phyloP scores from a whole-genome alignment of 176 grass and related monocot genomes.

The Avena sativa region DNA sequence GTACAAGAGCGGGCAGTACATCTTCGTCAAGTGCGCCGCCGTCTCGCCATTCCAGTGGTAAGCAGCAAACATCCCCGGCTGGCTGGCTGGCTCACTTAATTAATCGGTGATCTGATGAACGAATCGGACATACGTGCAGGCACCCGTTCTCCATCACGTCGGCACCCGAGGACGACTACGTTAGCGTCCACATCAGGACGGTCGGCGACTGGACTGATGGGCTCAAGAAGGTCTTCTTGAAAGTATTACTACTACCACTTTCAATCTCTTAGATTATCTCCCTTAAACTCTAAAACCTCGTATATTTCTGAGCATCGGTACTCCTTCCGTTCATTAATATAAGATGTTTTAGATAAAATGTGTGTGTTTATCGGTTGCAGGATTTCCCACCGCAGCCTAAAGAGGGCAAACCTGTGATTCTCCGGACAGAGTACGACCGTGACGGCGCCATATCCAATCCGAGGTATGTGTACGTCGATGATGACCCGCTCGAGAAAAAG shows the following conservation, averaged over 20 bases:
- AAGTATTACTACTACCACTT: neutral
- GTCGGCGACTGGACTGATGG: neutral
- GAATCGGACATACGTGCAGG: neutral
- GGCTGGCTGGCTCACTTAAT: too few relatives aligned
- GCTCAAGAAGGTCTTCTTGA: neutral
- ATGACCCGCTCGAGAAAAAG: too few relatives aligned
- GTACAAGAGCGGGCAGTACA: neutral
- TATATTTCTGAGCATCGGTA: too few relatives aligned
- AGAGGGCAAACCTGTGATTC: too few relatives aligned
- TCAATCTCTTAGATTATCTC: too few relatives aligned
- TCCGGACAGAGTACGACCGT: neutral
- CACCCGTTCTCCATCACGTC: neutral
- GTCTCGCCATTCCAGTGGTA: neutral
- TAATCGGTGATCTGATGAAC: too few relatives aligned
- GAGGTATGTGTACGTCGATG: neutral
- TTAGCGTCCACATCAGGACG: neutral
- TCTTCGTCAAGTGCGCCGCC: neutral
- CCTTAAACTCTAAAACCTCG: too few relatives aligned
- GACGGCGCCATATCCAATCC: neutral
- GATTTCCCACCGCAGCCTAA: too few relatives aligned
- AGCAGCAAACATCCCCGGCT: neutral
- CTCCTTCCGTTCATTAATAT: too few relatives aligned
- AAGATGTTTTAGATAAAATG: too few relatives aligned
- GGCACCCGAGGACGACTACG: neutral
- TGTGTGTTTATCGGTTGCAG: too few relatives aligned